Evolutionary conservation across 306 rosid genomes (phyloP).

Genomic region (Notholithocarpus densiflorus): DNA sequence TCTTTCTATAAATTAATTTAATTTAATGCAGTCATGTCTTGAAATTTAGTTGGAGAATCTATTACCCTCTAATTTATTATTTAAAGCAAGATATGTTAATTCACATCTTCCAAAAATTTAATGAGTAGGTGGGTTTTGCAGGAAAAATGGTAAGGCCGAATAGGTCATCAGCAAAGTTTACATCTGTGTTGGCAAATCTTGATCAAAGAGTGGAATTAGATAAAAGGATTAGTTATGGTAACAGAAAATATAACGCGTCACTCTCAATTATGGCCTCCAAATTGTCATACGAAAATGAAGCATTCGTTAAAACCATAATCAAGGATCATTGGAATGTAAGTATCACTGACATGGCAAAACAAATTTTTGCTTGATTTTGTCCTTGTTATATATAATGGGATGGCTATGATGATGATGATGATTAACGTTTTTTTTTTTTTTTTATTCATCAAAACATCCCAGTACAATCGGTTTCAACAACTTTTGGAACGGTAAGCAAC

Average conservation of each 20-base stretch:
- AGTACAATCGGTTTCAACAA: too few species aligned
- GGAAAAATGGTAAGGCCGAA: constrained; percentile 29
- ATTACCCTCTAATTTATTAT: not conserved
- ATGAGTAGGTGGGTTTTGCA: not conserved
- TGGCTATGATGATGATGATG: too few species aligned
- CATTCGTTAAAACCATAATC: constrained; percentile 5
- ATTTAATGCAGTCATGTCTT: too few species aligned
- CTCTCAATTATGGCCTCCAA: constrained; percentile 49
- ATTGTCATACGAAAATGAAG: constrained; percentile 36
- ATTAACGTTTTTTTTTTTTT: too few species aligned
- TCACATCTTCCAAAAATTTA: not conserved
- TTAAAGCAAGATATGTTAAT: not conserved
- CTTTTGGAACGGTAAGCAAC: too few species aligned
- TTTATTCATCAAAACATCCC: too few species aligned
- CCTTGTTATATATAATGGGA: too few species aligned
- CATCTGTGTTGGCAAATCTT: constrained; percentile 6
- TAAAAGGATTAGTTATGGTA: constrained; percentile 12
- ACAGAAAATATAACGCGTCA: constrained; percentile 20
- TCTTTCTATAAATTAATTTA: too few species aligned
- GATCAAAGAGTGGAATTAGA: constrained; percentile 39
- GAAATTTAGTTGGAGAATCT: too few species aligned
- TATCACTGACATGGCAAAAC: not conserved
- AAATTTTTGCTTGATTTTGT: too few species aligned
- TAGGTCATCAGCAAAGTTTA: constrained; percentile 25
- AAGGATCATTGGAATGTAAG: constrained; percentile 34